Conservation (phyloP, 2,329 filamentous ascomycete genomes). For the Colletotrichum nymphaeae region DNA sequence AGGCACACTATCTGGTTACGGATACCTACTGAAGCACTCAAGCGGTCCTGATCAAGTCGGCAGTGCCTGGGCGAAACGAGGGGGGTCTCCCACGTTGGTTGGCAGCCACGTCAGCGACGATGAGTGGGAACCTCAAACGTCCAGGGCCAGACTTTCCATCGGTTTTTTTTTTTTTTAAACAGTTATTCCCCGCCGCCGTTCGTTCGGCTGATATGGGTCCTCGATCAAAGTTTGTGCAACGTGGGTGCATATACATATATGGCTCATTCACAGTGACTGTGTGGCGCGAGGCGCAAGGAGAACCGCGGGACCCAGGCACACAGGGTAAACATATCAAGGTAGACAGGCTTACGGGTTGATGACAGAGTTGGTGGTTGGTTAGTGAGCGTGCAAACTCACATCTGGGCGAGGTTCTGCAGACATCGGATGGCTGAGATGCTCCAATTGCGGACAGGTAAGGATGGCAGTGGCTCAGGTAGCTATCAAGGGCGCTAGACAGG, state of each 20-base stretch:
- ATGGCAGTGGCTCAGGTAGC: conserved; percentile 4
- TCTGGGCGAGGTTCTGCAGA: neutral
- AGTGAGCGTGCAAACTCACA: neutral
- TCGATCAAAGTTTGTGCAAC: neutral
- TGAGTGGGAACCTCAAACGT: neutral
- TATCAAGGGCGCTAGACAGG: conserved; percentile 9
- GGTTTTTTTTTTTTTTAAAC: neutral
- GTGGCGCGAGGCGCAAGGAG: neutral
- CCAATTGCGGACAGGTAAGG: neutral
- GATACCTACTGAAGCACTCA: too few relatives aligned
- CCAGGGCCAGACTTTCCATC: neutral
- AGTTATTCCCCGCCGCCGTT: neutral
- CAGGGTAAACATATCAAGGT: neutral
- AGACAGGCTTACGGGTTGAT: neutral
- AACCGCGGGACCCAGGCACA: neutral
- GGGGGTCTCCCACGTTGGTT: neutral
- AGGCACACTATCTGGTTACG: neutral
- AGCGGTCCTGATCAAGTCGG: neutral
- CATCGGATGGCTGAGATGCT: neutral
- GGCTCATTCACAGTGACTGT: neutral
- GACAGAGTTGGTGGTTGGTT: neutral
- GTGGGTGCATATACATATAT: neutral
- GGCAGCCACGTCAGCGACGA: conserved; percentile 18
- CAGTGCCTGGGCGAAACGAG: neutral
- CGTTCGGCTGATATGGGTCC: neutral